Evolutionary conservation across 2,329 filamentous ascomycete species (phyloP), one percentile per base, ranked within the genome.

Genomic region (Phoma sp.): DNA sequence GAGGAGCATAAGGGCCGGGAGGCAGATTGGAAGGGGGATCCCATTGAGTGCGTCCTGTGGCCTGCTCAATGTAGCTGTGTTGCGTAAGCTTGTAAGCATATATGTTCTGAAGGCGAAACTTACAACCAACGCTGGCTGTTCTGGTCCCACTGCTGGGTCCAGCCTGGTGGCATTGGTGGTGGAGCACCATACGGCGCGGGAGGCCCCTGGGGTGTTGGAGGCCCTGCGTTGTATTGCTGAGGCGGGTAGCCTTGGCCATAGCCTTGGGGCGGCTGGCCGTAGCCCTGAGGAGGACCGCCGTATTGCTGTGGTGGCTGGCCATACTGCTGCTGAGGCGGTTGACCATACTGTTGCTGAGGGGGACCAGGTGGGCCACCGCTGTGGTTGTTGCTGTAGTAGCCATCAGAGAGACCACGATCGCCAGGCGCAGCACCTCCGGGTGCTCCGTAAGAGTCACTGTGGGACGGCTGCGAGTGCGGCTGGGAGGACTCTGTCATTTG

Each of bases 41-140:
- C 86, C 86, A 89, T 71, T 89, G 86, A 0, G 84, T 82, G 53
- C 80, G 81, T 18, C 85, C 84, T 10, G 84, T 84, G 41, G 82
- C 78, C 52, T 84, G 76, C 70, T 89, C 85, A 52, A 85, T 79
- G 66, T 87, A 90, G 75, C 84, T 52, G n/a, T 29, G 5, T 0
- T 13, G 8, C 7, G 8, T 52, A 7, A 52, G 36, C 14, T 25
- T 10, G 9, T 23, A 7, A 2, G 13, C n/a, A 13, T 18, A 1
- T 3, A 14, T 50, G 13, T 24, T 23, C 27, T 29, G 9, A 23
- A 6, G 9, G 22, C n/a, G 10, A 39, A 9, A 46, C 48, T 35
- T 38, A 52, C 48, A 35, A 89, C 77, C 84, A 88, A 50, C 84
- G 83, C 66, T 86, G 83, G 55, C 80, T 77, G 53, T 78, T 79